phyloP scores from a whole-genome alignment of 1,284 basidiomycete species.

The Ceratobasidium sp. region DNA sequence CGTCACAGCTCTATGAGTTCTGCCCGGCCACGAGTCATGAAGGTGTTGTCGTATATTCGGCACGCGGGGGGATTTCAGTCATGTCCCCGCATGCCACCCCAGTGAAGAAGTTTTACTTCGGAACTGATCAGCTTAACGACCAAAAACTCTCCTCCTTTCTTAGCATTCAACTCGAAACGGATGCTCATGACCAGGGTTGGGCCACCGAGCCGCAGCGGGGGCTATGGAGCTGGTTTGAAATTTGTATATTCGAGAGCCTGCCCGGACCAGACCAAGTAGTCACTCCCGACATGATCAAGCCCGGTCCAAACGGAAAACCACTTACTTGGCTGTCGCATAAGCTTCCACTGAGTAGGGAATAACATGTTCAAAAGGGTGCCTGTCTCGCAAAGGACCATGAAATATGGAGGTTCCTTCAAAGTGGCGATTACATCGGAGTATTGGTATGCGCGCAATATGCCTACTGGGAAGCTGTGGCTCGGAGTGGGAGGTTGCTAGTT shows the following conservation, averaged over 20 bases:
- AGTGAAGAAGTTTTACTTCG: conserved; percentile 3
- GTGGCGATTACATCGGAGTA: not conserved
- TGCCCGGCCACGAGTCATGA: no score
- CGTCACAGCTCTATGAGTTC: no score
- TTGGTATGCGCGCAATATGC: not conserved
- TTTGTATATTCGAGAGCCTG: not conserved
- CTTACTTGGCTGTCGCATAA: conserved; percentile 11
- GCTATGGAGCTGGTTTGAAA: conserved; percentile 45
- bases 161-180: conserved; percentile 30
- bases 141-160: not conserved
- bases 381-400: not conserved
- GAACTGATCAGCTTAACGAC: not conserved
- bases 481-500: not conserved
- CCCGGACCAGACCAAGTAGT: not conserved
- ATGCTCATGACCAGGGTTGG: not conserved
- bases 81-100: not conserved
- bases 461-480: not conserved
- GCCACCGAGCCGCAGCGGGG: conserved; percentile 19
- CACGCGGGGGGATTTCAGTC: not conserved
- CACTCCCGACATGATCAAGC: not conserved
- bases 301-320: not conserved
- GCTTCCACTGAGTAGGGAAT: not conserved
- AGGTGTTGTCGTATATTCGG: no score
- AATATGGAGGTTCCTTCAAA: not conserved
- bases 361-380: not conserved